A percentile compares a stretch with the other conserved stretches of the same genome.
Evolutionary conservation across 192 early-diverging fungal species (phyloP).

Genomic region (Linnemannia schmuckeri): DNA sequence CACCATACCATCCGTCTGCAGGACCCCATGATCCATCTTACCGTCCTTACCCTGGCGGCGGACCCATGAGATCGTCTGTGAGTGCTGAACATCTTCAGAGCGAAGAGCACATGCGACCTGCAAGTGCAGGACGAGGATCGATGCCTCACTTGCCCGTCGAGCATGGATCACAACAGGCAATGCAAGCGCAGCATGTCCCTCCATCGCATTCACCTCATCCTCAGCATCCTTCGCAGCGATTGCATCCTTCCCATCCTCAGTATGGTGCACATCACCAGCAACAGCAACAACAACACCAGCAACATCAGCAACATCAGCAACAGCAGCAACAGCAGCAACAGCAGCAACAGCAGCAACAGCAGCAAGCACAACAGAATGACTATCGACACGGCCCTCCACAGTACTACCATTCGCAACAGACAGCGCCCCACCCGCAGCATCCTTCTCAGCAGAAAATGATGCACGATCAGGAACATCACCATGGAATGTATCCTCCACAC

Average conservation of each 20-base stretch:
- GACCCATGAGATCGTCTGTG: background rate
- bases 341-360: conserved; percentile 32
- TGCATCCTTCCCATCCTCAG: background rate
- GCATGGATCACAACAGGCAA: conserved; percentile 11
- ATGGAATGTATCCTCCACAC: conserved; percentile 15
- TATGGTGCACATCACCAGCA: conserved; percentile 3
- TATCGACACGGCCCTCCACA: conserved; percentile 14
- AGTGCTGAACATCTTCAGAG: background rate
- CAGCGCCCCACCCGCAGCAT: conserved; percentile 14
- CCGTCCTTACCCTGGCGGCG: conserved; percentile 13
- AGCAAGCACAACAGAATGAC: conserved; percentile 24
- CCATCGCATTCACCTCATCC: background rate
- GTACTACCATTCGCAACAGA: conserved; percentile 16
- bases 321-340: conserved; percentile 22
- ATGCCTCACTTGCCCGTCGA: conserved; percentile 28
- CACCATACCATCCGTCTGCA: conserved; percentile 1
- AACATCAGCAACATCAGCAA: conserved; percentile 11
- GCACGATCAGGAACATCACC: conserved; percentile 29
- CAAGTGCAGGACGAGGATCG: conserved; percentile 18
- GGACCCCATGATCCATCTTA: conserved; percentile 28
- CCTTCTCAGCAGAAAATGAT: conserved; percentile 24
- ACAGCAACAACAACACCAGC: conserved; percentile 23
- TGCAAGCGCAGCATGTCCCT: background rate
- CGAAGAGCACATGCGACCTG: conserved; percentile 27
- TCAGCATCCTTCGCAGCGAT: conserved; percentile 15